A percentile compares a stretch with the other conserved stretches of the same genome.
These are phyloP conservation scores for Ricinus communis DNA, from an alignment of 345 rosid genomes.

Conservation along the genomic window DNA sequence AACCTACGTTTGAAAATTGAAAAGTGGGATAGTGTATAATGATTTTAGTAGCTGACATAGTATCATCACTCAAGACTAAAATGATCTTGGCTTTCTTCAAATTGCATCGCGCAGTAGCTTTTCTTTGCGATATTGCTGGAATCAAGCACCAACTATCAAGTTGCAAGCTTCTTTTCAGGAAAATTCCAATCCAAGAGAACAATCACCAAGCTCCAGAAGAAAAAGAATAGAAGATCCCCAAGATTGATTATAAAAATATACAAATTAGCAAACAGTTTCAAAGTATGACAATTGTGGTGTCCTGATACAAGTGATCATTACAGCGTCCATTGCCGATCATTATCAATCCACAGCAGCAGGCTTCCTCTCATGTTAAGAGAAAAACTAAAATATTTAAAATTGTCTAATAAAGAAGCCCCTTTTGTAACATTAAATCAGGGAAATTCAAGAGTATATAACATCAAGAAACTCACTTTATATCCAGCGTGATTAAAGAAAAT, in stretches of 20 bases:
- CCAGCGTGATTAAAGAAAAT: too few relatives aligned
- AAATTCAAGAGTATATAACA: too few relatives aligned
- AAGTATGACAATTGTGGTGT: not conserved
- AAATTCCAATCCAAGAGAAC: not conserved
- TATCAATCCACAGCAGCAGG: not conserved
- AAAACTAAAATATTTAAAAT: too few relatives aligned
- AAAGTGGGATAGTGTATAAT: not conserved
- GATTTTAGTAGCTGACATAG: not conserved
- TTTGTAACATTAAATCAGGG: too few relatives aligned
- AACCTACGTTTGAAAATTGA: constrained; percentile 1
- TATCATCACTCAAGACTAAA: not conserved
- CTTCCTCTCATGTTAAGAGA: not conserved
- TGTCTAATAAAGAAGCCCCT: too few relatives aligned
- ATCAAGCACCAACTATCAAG: not conserved
- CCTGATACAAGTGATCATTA: not conserved
- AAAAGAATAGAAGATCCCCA: not conserved
- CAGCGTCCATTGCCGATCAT: too few relatives aligned
- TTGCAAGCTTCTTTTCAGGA: not conserved
- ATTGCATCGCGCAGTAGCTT: not conserved
- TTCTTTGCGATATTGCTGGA: not conserved
- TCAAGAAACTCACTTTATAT: too few relatives aligned
- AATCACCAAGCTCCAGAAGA: not conserved
- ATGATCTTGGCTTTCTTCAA: not conserved
- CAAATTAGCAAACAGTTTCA: not conserved
- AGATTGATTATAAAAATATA: not conserved